phyloP scores from a whole-genome alignment of 1,284 basidiomycete species.

The Puccinia hordei region DNA sequence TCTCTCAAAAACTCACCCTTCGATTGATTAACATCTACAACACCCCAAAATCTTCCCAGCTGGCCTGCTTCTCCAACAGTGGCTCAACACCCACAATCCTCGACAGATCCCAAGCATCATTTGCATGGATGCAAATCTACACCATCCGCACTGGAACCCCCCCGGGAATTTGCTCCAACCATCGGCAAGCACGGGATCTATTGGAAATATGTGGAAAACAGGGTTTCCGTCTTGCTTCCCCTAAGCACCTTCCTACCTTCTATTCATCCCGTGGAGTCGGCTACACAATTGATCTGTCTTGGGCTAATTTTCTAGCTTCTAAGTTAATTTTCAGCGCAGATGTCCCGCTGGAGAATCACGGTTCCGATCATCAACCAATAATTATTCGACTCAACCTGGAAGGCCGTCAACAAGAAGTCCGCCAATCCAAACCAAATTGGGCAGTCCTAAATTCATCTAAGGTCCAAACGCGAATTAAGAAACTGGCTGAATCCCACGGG shows the following conservation, averaged over 20 bases:
- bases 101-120: background rate
- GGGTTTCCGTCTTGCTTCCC: background rate
- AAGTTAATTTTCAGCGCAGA: background rate
- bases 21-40: constrained; percentile 1
- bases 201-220: background rate
- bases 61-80: background rate
- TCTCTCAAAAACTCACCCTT: background rate
- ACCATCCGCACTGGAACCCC: constrained; percentile 7
- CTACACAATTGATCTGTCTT: background rate
- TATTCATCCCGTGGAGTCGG: background rate
- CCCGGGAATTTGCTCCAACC: background rate
- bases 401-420: no score
- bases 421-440: background rate
- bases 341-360: background rate
- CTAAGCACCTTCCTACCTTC: background rate
- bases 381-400: background rate
- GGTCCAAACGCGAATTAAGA: no score
- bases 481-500: no score
- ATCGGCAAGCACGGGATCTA: background rate
- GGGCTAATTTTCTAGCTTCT: background rate
- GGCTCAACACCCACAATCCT: background rate
- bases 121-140: constrained; percentile 4
- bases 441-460: background rate
- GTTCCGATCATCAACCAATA: background rate
- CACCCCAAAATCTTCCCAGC: background rate